phyloP scores from a whole-genome alignment of 306 rosid species.

The Citrullus colocynthis region DNA sequence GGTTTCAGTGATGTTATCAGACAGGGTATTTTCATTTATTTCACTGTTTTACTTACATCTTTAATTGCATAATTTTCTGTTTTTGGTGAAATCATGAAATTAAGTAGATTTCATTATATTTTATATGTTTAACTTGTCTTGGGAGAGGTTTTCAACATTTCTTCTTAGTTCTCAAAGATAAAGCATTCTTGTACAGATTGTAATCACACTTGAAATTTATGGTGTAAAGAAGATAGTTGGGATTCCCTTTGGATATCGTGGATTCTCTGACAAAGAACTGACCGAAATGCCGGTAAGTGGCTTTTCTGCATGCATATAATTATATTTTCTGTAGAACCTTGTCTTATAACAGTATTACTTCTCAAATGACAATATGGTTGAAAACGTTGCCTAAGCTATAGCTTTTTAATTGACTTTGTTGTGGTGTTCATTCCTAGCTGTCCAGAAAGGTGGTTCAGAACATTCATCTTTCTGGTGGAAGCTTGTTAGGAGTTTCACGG shows the following conservation, averaged over 20 bases:
- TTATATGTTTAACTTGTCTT: neutral
- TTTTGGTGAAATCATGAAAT: neutral
- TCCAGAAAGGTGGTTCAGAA: conserved; percentile 92
- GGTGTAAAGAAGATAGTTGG: conserved; percentile 91
- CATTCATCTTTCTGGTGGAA: conserved; percentile 98
- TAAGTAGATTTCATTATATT: neutral
- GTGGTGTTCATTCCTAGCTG: conserved; percentile 39
- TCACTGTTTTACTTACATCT: neutral
- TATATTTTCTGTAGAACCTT: neutral
- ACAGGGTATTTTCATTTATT: neutral
- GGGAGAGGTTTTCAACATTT: neutral
- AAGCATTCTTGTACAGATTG: conserved; percentile 57
- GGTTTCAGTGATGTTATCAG: neutral
- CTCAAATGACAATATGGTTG: neutral
- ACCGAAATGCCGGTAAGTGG: conserved; percentile 66
- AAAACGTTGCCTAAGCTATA: conserved; percentile 7
- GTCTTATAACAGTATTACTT: neutral
- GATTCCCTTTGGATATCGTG: conserved; percentile 94
- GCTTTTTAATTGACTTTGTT: neutral
- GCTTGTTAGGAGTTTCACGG: conserved; percentile 94
- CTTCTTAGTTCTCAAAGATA: neutral
- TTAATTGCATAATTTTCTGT: neutral
- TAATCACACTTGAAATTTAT: conserved; percentile 91
- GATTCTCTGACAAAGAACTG: conserved; percentile 74
- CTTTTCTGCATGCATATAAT: conserved; percentile 2